Base-by-base conservation (phyloP, 2,329 filamentous ascomycete species). In the Pyrenochaeta sp. region DNA sequence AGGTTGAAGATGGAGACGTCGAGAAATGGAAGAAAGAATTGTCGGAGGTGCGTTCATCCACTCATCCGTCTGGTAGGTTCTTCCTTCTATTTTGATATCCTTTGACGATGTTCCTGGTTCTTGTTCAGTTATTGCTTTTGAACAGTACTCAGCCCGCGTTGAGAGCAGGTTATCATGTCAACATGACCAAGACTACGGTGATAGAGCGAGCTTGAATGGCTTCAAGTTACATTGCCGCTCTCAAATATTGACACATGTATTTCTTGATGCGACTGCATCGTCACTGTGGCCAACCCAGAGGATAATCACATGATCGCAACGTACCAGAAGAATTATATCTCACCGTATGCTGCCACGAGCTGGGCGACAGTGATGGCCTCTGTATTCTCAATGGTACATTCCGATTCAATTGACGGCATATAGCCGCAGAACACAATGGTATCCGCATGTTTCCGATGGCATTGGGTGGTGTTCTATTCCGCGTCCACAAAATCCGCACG, bases 21-120 rank as follows among this genome's bases (percentile, higher is more conserved):
- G 89, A 41, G 87, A 83, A 42, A 96, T 84, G 51, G 90, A 87
- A 18, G 87, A 81, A 42, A 92, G 79, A 58, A 99, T 93, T 49
- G 88, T 89, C 21, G 84, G 67, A 3, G 94, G 88, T 12, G 90
- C 83, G 76, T 99, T 99, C 76, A 90, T 95, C 90, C 92, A 97
- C 46, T 83, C 76, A 72, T 98, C 92, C 15, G 84, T 88, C 15
- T 78, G 71, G 74, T 92, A 92, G 9, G 76, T 78, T 57, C 81
- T 82, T 60, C 85, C 88, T 54, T 88, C 85, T 59, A 95, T 83
- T 10, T 78, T 81, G 58, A 90, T 76, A 15, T 68, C 60, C 33
- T 61, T 66, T 20, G 64, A 53, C 21, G 55, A 21, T 33, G 60
- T 30, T 45, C 58, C 69, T 72, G 49, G 11, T 2, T 32, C 18